Evolutionary conservation across 2,329 filamentous ascomycete genomes (phyloP).

Genomic region (Claviceps sp.): DNA sequence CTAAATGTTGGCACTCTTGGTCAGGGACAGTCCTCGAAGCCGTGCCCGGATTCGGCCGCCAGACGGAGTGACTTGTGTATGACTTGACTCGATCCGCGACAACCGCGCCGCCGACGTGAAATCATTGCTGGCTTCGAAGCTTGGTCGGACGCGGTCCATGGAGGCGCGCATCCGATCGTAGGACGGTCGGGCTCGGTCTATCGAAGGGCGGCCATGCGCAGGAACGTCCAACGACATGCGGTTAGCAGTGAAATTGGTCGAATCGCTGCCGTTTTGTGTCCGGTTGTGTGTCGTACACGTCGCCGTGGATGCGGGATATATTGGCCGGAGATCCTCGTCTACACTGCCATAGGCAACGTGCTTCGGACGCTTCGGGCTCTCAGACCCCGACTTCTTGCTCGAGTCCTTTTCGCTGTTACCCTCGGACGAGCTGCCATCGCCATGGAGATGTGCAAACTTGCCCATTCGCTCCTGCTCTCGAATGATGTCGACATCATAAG

Average conservation of each 20-base stretch:
- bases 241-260: slow-evolving; percentile 72
- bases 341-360: slow-evolving; percentile 49
- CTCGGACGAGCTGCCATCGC: slow-evolving; percentile 22
- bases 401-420: slow-evolving; percentile 24
- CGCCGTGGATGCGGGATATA: slow-evolving; percentile 84
- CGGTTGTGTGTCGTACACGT: slow-evolving; percentile 64
- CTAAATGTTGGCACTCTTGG: slow-evolving; percentile 26
- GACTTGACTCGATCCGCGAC: slow-evolving; percentile 66
- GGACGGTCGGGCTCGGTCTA: slow-evolving; percentile 64
- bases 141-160: slow-evolving; percentile 72
- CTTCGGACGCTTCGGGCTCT: slow-evolving; percentile 42
- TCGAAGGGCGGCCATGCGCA: slow-evolving; percentile 35
- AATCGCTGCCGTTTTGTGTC: slow-evolving; percentile 86
- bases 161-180: slow-evolving; percentile 77
- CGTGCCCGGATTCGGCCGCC: slow-evolving; percentile 21
- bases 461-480: slow-evolving; percentile 81
- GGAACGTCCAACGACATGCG: slow-evolving; percentile 36
- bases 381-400: slow-evolving; percentile 35
- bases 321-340: slow-evolving; percentile 80
- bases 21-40: slow-evolving; percentile 29
- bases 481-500: slow-evolving; percentile 87
- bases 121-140: slow-evolving; percentile 78
- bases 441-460: slow-evolving; percentile 57
- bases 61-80: slow-evolving; percentile 24
- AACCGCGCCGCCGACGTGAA: slow-evolving; percentile 84